These are phyloP conservation scores for Boeremia lycopersici DNA, from an alignment of 2,329 filamentous ascomycete genomes.

Conservation along the genomic window DNA sequence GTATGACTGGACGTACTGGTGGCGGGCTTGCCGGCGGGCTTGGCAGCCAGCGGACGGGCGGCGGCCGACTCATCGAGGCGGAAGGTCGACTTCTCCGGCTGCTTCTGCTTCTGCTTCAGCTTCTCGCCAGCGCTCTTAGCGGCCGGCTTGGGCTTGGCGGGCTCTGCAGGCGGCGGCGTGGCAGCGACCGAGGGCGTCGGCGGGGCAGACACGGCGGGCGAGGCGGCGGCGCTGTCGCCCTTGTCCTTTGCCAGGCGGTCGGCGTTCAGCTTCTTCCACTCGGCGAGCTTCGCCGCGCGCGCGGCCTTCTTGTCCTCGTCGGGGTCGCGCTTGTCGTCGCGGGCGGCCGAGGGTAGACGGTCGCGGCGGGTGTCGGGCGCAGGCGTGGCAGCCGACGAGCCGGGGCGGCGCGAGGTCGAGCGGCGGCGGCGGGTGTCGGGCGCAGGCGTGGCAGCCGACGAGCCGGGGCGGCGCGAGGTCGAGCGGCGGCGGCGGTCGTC, in stretches of 20 bases:
- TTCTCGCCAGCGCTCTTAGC: constrained; percentile 87
- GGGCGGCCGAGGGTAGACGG: constrained; percentile 49
- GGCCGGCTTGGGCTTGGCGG: constrained; percentile 77
- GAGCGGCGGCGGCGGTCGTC: constrained; percentile 57
- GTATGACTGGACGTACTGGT: too few species aligned
- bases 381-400: constrained; percentile 59
- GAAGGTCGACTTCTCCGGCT: constrained; percentile 46
- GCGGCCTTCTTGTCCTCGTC: constrained; percentile 35
- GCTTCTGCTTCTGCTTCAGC: constrained; percentile 63
- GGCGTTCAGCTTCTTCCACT: constrained; percentile 77
- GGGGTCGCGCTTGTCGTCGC: constrained; percentile 53
- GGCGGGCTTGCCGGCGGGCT: constrained; percentile 35
- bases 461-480: constrained; percentile 54
- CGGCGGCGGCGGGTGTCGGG: constrained; percentile 48
- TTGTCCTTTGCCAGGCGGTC: constrained; percentile 64
- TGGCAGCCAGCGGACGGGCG: constrained; percentile 35
- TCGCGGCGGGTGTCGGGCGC: constrained; percentile 30
- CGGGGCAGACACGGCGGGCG: constrained; percentile 69
- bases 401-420: constrained; percentile 60
- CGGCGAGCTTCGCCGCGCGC: constrained; percentile 58
- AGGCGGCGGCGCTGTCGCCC: constrained; percentile 66
- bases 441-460: constrained; percentile 59
- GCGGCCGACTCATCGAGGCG: constrained; percentile 42
- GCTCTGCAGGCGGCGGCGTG: constrained; percentile 49
- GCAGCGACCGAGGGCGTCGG: constrained; percentile 59